Evolutionary conservation across 2,329 filamentous ascomycete genomes (phyloP).

Genomic region (Ophiostoma australiae): DNA sequence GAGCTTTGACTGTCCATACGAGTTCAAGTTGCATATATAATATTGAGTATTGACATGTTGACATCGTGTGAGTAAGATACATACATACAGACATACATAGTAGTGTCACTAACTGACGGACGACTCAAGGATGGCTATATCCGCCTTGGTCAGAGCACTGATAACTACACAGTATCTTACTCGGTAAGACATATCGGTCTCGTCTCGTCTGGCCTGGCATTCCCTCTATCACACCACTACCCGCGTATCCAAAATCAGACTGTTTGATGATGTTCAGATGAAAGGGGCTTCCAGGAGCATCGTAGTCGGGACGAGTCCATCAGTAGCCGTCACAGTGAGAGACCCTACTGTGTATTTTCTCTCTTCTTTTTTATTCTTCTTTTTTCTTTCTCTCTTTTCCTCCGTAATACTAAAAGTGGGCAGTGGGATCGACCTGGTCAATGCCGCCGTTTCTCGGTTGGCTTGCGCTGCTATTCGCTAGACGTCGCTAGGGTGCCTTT

Average conservation of each 20-base stretch:
- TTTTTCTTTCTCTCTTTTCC: too few relatives aligned
- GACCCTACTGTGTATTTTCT: neutral
- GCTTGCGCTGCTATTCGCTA: conserved; percentile 20
- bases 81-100: too few relatives aligned
- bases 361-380: too few relatives aligned
- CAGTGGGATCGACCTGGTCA: conserved; percentile 23
- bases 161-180: too few relatives aligned
- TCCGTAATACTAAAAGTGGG: neutral
- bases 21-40: neutral
- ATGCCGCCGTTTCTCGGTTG: conserved; percentile 23
- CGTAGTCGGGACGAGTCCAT: neutral
- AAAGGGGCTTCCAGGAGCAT: neutral
- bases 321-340: neutral
- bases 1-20: conserved; percentile 6
- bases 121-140: neutral
- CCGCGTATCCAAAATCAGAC: neutral
- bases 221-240: neutral
- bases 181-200: neutral
- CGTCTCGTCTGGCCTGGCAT: too few relatives aligned
- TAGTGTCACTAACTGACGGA: too few relatives aligned
- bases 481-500: neutral
- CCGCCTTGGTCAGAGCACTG: neutral
- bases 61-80: too few relatives aligned
- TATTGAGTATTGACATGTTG: neutral
- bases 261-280: neutral